Conservation (phyloP, 495 filamentous ascomycete species). For the Penicillium roqueforti region DNA sequence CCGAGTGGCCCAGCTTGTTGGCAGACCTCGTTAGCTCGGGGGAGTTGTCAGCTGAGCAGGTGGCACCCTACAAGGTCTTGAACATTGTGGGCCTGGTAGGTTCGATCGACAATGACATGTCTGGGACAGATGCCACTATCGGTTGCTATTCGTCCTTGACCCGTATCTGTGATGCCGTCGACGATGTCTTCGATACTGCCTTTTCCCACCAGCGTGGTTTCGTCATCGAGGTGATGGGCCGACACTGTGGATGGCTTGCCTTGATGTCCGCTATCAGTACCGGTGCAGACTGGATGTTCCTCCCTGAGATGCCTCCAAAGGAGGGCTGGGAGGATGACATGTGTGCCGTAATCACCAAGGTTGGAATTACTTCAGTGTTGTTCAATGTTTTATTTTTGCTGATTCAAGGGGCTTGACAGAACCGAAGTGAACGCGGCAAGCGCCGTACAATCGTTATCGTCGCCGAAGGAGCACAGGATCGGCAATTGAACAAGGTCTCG, state of each 20-base stretch:
- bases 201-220: slow-evolving; percentile 97
- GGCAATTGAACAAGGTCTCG: slow-evolving; percentile 77
- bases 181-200: slow-evolving; percentile 95
- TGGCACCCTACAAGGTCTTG: slow-evolving; percentile 68
- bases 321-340: slow-evolving; percentile 89
- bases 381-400: background rate
- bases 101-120: slow-evolving; percentile 98
- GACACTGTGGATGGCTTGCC: slow-evolving; percentile 97
- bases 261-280: slow-evolving; percentile 95
- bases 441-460: slow-evolving; percentile 97
- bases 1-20: slow-evolving; percentile 84
- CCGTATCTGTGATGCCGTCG: slow-evolving; percentile 89
- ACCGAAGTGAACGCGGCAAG: slow-evolving; percentile 79
- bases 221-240: slow-evolving; percentile 99
- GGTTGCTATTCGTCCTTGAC: slow-evolving; percentile 91
- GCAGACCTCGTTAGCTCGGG: slow-evolving; percentile 71
- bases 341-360: slow-evolving; percentile 74
- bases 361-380: slow-evolving; percentile 33
- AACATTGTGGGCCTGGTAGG: slow-evolving; percentile 97
- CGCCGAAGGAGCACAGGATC: slow-evolving; percentile 90
- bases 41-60: slow-evolving; percentile 64
- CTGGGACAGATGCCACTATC: slow-evolving; percentile 94
- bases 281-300: slow-evolving; percentile 94
- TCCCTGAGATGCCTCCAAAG: slow-evolving; percentile 88
- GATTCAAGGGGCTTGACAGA: slow-evolving; percentile 43